Conservation (phyloP, 2,329 filamentous ascomycete genomes). For the Neonectria neomacrospora region DNA sequence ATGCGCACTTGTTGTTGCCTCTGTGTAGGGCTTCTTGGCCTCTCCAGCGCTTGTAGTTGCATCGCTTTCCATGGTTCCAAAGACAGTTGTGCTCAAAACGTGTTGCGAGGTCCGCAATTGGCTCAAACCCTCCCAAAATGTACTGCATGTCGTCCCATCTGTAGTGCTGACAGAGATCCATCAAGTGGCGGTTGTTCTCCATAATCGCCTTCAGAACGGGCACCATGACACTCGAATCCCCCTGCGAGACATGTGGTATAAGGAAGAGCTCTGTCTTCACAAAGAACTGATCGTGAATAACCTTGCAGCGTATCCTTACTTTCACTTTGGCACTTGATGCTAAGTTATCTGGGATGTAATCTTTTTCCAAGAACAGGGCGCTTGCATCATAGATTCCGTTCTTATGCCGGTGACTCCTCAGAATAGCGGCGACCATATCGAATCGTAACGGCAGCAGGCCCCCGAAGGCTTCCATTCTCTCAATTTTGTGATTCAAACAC, state of each 20-base stretch:
- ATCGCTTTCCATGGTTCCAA: not conserved
- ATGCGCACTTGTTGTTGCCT: not conserved
- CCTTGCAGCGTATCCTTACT: not conserved
- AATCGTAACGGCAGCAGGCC: not conserved
- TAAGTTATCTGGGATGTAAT: not conserved
- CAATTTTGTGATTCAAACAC: not conserved
- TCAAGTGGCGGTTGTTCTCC: not conserved
- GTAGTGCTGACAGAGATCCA: not conserved
- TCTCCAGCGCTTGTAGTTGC: not conserved
- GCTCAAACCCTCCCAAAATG: not conserved
- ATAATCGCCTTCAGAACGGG: not conserved
- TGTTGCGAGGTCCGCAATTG: not conserved
- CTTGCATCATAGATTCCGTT: not conserved
- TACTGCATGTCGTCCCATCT: not conserved
- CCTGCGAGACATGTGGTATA: not conserved
- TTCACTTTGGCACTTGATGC: not conserved
- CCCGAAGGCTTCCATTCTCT: not conserved
- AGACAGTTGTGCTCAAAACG: not conserved
- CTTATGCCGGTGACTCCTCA: not conserved
- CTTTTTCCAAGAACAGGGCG: not conserved
- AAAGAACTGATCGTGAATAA: not conserved
- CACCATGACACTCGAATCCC: not conserved
- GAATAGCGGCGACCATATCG: not conserved
- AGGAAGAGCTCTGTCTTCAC: not conserved
- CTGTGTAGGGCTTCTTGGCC: not conserved